phyloP scores from a whole-genome alignment of 225 moss, liverwort and hornwort genomes.

The Takakia lepidozioides region DNA sequence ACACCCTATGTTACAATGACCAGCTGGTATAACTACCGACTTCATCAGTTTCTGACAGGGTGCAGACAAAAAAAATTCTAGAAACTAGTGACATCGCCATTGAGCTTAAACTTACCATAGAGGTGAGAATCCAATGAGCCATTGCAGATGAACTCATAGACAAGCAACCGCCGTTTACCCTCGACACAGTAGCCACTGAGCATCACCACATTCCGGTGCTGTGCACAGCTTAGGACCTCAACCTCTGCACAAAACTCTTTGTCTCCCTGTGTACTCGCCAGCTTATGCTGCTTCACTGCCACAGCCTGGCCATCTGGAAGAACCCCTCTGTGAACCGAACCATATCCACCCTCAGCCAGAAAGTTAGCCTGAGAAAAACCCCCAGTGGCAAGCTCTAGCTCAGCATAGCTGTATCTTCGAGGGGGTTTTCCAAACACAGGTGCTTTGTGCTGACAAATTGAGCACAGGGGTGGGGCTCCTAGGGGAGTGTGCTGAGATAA shows the following conservation, averaged over 20 bases:
- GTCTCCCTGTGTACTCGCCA: slow-evolving; percentile 64
- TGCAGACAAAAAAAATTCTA: too few relatives aligned
- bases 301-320: slow-evolving; percentile 56
- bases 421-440: slow-evolving; percentile 72
- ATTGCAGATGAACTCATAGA: slow-evolving; percentile 77
- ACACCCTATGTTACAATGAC: too few relatives aligned
- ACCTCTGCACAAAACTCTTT: slow-evolving; percentile 79
- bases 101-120: slow-evolving; percentile 36
- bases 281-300: slow-evolving; percentile 67
- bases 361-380: slow-evolving; percentile 59
- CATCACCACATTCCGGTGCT: slow-evolving; percentile 68
- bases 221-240: slow-evolving; percentile 70
- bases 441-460: slow-evolving; percentile 50
- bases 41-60: too few relatives aligned
- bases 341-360: slow-evolving; percentile 70
- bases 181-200: slow-evolving; percentile 70
- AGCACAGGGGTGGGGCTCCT: slow-evolving; percentile 58
- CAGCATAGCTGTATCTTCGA: slow-evolving; percentile 49
- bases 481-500: slow-evolving; percentile 39
- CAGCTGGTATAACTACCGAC: too few relatives aligned
- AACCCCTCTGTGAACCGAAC: slow-evolving; percentile 56
- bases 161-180: slow-evolving; percentile 57
- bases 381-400: slow-evolving; percentile 60
- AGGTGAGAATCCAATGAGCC: slow-evolving; percentile 71
- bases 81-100: too few relatives aligned